Percentiles rank a stretch among this genome's conserved stretches.
Evolutionary conservation across 768 basidiomycete genomes (phyloP).

Genomic region (Dioszegia crocea): DNA sequence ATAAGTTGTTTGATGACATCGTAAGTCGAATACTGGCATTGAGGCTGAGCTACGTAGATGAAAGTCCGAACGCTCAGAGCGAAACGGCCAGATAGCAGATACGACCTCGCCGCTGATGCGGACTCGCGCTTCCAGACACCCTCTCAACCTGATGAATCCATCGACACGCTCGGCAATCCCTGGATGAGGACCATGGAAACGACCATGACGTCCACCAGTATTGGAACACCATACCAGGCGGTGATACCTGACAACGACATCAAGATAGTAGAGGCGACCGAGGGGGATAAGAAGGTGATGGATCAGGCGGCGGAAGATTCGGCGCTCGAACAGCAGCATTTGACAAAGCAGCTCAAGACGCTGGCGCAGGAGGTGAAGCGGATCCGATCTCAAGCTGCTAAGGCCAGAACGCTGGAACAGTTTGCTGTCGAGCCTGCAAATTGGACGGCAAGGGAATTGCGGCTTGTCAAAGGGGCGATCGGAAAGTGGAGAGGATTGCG

Average conservation of each 20-base stretch:
- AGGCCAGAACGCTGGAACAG: conserved; percentile 53
- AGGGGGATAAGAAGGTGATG: neutral
- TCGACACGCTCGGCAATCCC: conserved; percentile 29
- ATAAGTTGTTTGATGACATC: conserved; percentile 78
- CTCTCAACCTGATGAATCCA: conserved; percentile 31
- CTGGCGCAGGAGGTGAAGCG: conserved; percentile 78
- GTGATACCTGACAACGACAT: conserved; percentile 4
- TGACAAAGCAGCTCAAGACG: conserved; percentile 79
- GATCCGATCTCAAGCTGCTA: conserved; percentile 55
- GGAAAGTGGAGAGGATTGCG: conserved; percentile 80
- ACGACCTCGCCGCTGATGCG: conserved; percentile 29
- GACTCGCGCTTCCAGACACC: conserved; percentile 27
- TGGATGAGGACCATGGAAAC: conserved; percentile 27
- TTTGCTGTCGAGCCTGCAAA: conserved; percentile 72
- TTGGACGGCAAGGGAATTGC: conserved; percentile 74
- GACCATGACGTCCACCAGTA: conserved; percentile 22
- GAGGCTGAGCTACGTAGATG: conserved; percentile 18
- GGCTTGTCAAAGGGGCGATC: conserved; percentile 75
- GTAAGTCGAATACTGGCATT: conserved; percentile 68
- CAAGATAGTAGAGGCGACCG: conserved; percentile 15
- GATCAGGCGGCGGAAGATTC: conserved; percentile 16
- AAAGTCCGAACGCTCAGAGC: conserved; percentile 38
- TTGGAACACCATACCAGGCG: conserved; percentile 24
- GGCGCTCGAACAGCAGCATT: conserved; percentile 57
- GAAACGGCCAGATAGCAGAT: conserved; percentile 35